These are phyloP conservation scores for Lantana camara DNA, from an alignment of 257 asterid genomes.

Conservation along the genomic window DNA sequence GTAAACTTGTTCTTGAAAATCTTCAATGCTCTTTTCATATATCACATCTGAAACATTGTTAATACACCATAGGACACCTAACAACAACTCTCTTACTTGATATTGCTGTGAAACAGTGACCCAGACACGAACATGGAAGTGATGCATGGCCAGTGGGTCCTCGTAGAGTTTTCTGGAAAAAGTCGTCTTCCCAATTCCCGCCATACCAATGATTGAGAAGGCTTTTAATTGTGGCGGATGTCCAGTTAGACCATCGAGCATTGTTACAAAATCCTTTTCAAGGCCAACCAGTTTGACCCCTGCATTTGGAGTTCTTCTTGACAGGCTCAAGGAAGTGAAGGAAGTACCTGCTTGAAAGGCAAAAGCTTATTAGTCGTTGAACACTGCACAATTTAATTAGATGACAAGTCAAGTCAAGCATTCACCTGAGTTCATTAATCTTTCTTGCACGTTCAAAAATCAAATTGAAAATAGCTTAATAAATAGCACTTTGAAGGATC, in stretches of 20 bases:
- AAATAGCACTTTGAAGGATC: background rate
- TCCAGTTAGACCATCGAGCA: slow-evolving; percentile 19
- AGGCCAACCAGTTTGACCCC: slow-evolving; percentile 17
- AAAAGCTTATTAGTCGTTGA: background rate
- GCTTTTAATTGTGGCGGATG: background rate
- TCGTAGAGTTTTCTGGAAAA: slow-evolving; percentile 10
- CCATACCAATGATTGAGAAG: slow-evolving; percentile 19
- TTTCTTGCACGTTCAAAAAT: background rate
- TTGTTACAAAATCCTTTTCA: background rate
- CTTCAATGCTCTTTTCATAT: background rate
- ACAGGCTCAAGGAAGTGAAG: background rate
- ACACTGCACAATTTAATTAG: too few species aligned
- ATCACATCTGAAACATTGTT: background rate
- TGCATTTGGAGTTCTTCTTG: background rate
- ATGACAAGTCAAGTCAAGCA: too few species aligned
- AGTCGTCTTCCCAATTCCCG: slow-evolving; percentile 22
- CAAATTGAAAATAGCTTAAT: background rate
- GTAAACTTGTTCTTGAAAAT: slow-evolving; percentile 17
- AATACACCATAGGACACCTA: slow-evolving; percentile 10
- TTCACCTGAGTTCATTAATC: too few species aligned
- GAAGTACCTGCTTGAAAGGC: slow-evolving; percentile 5
- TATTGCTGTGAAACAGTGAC: slow-evolving; percentile 8
- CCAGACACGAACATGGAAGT: slow-evolving; percentile 19
- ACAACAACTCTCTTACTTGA: slow-evolving; percentile 12
- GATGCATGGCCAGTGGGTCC: background rate